Conservation (phyloP, 441 rosid species). For the Corymbia calophylla region DNA sequence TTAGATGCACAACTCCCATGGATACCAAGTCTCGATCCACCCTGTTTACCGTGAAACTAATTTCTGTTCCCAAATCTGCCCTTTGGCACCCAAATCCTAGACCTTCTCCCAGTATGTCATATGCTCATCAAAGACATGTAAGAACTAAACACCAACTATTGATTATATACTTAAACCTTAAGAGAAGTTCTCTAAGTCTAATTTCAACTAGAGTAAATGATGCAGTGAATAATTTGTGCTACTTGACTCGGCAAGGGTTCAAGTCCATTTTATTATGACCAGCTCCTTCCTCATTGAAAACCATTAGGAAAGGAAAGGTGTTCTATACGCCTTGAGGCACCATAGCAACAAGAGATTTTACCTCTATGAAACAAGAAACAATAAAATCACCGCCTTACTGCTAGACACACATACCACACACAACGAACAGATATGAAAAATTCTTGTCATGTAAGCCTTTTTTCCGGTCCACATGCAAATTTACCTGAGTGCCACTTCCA, state of each 20-base stretch:
- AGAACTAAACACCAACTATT: not conserved
- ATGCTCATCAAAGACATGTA: not conserved
- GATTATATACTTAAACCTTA: not conserved
- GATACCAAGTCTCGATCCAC: not conserved
- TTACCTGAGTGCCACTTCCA: conserved; percentile 68
- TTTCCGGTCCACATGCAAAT: not conserved
- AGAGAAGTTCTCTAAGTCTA: not conserved
- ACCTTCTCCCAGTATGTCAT: not conserved
- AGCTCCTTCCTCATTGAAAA: not conserved
- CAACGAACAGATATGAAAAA: not conserved
- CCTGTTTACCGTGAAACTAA: not conserved
- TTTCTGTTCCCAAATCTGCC: not conserved
- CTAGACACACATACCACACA: not conserved
- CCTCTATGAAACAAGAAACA: not conserved
- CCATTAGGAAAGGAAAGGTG: not conserved
- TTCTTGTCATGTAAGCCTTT: not conserved
- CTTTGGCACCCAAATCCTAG: not conserved
- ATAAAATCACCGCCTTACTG: not conserved
- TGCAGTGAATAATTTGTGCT: not conserved
- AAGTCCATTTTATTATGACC: not conserved
- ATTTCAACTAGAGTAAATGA: not conserved
- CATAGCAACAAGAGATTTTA: not conserved
- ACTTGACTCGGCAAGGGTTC: not conserved
- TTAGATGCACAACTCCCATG: not conserved
- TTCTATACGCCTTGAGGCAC: not conserved